phyloP scores from a whole-genome alignment of 1,284 basidiomycete species.

The Moniliophthora roreri region DNA sequence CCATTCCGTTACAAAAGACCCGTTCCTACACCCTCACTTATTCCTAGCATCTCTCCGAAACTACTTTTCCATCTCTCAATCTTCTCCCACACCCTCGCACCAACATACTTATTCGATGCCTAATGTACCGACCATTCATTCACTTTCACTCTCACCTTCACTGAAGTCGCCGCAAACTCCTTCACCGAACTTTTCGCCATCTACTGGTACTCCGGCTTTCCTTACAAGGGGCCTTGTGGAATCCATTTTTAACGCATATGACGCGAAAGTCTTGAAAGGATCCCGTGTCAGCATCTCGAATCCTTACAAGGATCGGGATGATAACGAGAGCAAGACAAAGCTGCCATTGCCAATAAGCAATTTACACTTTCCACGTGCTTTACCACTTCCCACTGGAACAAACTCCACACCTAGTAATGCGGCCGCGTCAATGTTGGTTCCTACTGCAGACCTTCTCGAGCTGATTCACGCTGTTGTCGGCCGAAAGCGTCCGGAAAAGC shows the following conservation, averaged over 20 bases:
- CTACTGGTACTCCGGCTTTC: slow-evolving; percentile 17
- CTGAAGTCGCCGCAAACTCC: slow-evolving; percentile 37
- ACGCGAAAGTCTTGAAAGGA: slow-evolving; percentile 8
- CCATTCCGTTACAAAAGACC: slow-evolving; percentile 67
- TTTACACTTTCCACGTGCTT: not conserved
- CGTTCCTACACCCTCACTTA: slow-evolving; percentile 64
- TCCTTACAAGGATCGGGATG: not conserved
- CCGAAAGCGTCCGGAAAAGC: slow-evolving; percentile 30
- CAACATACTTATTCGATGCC: slow-evolving; percentile 8
- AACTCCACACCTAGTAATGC: slow-evolving; percentile 12
- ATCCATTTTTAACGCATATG: slow-evolving; percentile 12
- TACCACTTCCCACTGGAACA: not conserved
- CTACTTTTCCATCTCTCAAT: slow-evolving; percentile 7
- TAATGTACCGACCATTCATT: slow-evolving; percentile 4
- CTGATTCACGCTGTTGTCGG: slow-evolving; percentile 32
- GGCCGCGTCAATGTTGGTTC: slow-evolving; percentile 37
- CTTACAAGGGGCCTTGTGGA: slow-evolving; percentile 10
- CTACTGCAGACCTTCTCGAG: slow-evolving; percentile 44
- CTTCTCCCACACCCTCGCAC: slow-evolving; percentile 11
- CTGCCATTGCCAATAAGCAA: not conserved
- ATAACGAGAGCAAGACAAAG: slow-evolving; percentile 8
- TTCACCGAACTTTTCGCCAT: slow-evolving; percentile 33
- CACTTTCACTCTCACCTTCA: not conserved
- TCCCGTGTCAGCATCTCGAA: not conserved
- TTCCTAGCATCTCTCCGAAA: slow-evolving; percentile 46